Evolutionary conservation across 345 rosid genomes (phyloP).

Genomic region (Populus nigra): DNA sequence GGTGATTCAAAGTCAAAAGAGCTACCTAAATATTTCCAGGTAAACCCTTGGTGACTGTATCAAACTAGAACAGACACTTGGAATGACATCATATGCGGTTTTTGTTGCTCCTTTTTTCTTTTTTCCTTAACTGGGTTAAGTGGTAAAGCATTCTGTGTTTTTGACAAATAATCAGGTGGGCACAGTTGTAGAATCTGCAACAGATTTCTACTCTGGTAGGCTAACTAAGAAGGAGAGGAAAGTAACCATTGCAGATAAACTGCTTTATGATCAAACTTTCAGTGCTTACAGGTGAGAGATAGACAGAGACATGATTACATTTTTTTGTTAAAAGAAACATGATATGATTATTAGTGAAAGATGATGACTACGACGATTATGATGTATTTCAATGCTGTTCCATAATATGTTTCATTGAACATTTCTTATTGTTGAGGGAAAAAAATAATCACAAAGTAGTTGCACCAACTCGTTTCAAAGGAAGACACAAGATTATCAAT

Average conservation of each 20-base stretch:
- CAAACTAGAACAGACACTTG: not conserved
- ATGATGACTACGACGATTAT: not conserved
- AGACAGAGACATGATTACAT: too few relatives aligned
- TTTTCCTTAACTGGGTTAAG: not conserved
- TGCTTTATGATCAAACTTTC: constrained; percentile 55
- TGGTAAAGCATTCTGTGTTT: constrained; percentile 4
- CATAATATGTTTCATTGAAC: not conserved
- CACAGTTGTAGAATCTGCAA: constrained; percentile 65
- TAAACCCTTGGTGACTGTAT: constrained; percentile 13
- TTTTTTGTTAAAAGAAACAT: not conserved
- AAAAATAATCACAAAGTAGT: not conserved
- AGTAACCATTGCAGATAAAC: constrained; percentile 73
- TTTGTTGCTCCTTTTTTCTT: not conserved
- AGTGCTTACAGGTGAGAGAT: constrained; percentile 60
- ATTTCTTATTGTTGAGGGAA: not conserved
- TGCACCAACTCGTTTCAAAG: not conserved
- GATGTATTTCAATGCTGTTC: not conserved
- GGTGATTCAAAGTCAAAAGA: constrained; percentile 52
- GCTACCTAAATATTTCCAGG: constrained; percentile 89
- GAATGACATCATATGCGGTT: not conserved
- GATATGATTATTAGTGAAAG: not conserved
- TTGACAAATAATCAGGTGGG: constrained; percentile 57
- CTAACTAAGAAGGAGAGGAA: constrained; percentile 85
- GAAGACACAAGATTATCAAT: not conserved
- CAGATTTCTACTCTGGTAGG: constrained; percentile 60